Evolutionary conservation across 495 filamentous ascomycete species (phyloP).

Genomic region (Cercophora scortea): DNA sequence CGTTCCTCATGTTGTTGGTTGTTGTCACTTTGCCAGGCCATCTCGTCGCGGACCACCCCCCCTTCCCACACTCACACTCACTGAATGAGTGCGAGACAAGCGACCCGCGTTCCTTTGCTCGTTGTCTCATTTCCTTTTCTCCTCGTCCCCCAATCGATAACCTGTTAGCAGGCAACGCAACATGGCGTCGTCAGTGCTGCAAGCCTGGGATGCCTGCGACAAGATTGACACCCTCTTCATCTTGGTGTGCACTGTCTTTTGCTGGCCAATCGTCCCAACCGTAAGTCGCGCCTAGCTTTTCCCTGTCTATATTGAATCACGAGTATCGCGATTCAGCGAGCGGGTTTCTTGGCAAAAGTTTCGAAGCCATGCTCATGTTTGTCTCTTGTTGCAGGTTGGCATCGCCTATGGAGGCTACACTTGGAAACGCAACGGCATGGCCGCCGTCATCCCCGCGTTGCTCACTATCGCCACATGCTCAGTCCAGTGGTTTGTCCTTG

Average conservation of each 20-base stretch:
- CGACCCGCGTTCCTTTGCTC: no score
- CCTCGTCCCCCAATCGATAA: no score
- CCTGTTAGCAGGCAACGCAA: no score
- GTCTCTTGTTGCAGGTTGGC: slow-evolving; percentile 10
- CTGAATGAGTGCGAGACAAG: no score
- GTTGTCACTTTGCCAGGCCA: no score
- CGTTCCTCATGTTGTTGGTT: no score
- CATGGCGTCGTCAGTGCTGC: slow-evolving; percentile 10
- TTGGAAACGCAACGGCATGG: slow-evolving; percentile 18
- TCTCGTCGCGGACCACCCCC: no score
- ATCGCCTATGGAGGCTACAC: slow-evolving; percentile 21
- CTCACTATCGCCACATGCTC: slow-evolving; percentile 20
- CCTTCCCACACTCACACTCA: no score
- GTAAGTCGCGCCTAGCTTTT: slow-evolving; percentile 4
- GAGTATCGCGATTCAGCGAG: not conserved
- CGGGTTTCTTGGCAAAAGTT: no score
- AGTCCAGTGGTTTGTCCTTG: slow-evolving; percentile 21
- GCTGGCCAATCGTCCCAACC: slow-evolving; percentile 22
- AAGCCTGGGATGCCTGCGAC: slow-evolving; percentile 18
- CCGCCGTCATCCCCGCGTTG: slow-evolving; percentile 15
- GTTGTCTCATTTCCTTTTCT: no score
- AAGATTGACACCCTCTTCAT: slow-evolving; percentile 23
- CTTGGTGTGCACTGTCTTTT: slow-evolving; percentile 21
- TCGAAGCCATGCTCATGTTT: not conserved
- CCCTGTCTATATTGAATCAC: not conserved